Conservation (phyloP, 345 rosid species). For the Streptanthus diversifolius region DNA sequence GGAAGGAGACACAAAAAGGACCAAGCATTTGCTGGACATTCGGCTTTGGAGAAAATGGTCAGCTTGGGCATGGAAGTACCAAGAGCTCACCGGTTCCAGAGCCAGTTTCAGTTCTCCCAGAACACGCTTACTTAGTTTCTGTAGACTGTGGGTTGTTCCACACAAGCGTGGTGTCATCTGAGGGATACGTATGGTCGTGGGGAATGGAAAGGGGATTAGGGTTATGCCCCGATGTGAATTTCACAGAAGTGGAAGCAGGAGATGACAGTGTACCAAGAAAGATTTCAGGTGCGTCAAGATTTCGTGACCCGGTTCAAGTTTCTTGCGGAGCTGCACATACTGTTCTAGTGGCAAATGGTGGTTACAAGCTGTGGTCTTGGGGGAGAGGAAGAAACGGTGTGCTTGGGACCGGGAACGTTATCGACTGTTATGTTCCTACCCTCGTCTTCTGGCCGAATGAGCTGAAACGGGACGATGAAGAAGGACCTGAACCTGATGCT, state of each 20-base stretch:
- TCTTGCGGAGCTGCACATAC: slow-evolving; percentile 94
- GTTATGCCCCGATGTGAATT: slow-evolving; percentile 76
- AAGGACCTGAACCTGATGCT: slow-evolving; percentile 31
- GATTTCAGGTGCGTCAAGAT: slow-evolving; percentile 48
- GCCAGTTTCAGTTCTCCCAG: slow-evolving; percentile 62
- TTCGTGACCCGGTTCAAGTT: slow-evolving; percentile 57
- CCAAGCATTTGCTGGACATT: slow-evolving; percentile 79
- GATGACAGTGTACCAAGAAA: slow-evolving; percentile 62
- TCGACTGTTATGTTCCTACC: slow-evolving; percentile 49
- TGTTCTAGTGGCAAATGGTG: slow-evolving; percentile 64
- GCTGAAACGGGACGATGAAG: slow-evolving; percentile 29
- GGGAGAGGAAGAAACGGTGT: slow-evolving; percentile 91
- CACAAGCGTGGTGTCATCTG: slow-evolving; percentile 78
- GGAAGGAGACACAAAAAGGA: slow-evolving; percentile 46
- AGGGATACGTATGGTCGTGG: slow-evolving; percentile 90
- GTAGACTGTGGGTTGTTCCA: slow-evolving; percentile 91
- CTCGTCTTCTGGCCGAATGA: slow-evolving; percentile 55
- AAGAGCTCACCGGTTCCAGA: slow-evolving; percentile 56
- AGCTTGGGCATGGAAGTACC: slow-evolving; percentile 84
- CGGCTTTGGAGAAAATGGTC: slow-evolving; percentile 88
- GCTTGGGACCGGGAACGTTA: slow-evolving; percentile 62
- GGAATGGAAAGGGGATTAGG: slow-evolving; percentile 94
- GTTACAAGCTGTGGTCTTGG: slow-evolving; percentile 87
- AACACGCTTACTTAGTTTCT: slow-evolving; percentile 48
- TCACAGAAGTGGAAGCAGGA: slow-evolving; percentile 57